A percentile compares a stretch with the other conserved stretches of the same genome.
Conservation (phyloP, 768 basidiomycete genomes). For the Amanita exitialis region DNA sequence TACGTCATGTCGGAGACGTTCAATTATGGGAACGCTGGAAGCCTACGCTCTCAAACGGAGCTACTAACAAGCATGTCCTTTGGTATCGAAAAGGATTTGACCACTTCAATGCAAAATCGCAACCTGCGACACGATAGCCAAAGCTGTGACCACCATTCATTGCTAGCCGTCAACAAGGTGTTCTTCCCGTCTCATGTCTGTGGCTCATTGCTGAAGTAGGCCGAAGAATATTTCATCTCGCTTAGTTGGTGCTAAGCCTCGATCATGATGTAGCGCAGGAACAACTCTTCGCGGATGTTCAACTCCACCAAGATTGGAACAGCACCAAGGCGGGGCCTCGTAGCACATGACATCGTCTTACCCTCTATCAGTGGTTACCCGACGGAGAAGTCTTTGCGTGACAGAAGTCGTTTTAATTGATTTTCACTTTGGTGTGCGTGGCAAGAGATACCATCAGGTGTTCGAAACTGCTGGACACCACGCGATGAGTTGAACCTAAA, state of each 20-base stretch:
- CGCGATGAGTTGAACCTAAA: not conserved
- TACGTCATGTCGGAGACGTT: not conserved
- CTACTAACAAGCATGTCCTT: not conserved
- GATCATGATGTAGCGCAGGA: conserved; percentile 1
- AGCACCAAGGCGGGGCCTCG: not conserved
- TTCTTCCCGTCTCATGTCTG: not conserved
- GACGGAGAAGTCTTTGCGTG: not conserved
- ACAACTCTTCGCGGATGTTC: not conserved
- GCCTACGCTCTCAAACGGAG: not conserved
- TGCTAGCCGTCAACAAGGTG: not conserved
- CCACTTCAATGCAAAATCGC: not conserved
- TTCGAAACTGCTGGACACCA: not conserved
- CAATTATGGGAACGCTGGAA: not conserved
- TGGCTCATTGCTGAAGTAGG: not conserved
- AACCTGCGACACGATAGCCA: not conserved
- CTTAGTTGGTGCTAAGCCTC: not conserved
- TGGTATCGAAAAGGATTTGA: not conserved
- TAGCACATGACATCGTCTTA: not conserved
- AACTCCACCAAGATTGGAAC: not conserved
- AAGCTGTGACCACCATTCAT: not conserved
- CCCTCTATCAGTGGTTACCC: not conserved
- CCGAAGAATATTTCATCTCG: conserved; percentile 3
- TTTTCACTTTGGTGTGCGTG: not conserved
- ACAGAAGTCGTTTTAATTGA: not conserved
- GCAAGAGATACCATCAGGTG: not conserved